Conservation (phyloP, 225 moss, liverwort and hornwort genomes). For the Sphagnum contortum region DNA sequence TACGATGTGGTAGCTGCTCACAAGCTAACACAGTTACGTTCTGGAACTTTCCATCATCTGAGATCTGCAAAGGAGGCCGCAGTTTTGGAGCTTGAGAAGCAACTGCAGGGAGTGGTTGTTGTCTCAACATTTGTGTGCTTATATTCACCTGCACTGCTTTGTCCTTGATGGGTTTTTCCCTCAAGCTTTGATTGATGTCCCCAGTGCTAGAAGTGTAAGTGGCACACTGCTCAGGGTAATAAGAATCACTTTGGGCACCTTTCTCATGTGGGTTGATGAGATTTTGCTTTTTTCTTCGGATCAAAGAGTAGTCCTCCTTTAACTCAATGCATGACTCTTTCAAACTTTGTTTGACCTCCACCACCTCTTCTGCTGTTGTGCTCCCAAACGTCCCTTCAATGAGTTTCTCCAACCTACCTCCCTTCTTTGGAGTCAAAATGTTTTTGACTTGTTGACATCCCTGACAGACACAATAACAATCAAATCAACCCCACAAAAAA, state of each 20-base stretch:
- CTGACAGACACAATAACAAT: neutral
- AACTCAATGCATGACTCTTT: constrained; percentile 1
- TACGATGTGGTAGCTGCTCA: neutral
- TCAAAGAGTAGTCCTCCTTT: neutral
- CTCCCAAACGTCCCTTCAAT: constrained; percentile 6
- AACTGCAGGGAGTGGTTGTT: neutral
- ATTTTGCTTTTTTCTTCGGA: neutral
- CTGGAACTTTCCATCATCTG: constrained; percentile 4
- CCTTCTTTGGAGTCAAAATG: neutral
- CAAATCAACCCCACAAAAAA: no score
- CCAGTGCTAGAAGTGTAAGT: neutral
- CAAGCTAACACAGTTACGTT: constrained; percentile 1
- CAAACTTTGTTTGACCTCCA: neutral
- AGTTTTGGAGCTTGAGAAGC: neutral
- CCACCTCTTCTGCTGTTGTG: neutral
- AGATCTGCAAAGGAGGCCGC: neutral
- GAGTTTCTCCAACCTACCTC: constrained; percentile 8
- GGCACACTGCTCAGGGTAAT: neutral
- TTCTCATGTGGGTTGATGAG: neutral
- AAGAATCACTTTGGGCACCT: neutral
- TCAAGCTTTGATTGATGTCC: neutral
- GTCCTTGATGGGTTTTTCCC: neutral
- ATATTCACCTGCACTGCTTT: constrained; percentile 6
- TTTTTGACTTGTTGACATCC: constrained; percentile 5
- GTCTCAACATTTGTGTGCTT: neutral